Evolutionary conservation across 768 basidiomycete species (phyloP).

Genomic region (Holtermanniella nyarrowii): DNA sequence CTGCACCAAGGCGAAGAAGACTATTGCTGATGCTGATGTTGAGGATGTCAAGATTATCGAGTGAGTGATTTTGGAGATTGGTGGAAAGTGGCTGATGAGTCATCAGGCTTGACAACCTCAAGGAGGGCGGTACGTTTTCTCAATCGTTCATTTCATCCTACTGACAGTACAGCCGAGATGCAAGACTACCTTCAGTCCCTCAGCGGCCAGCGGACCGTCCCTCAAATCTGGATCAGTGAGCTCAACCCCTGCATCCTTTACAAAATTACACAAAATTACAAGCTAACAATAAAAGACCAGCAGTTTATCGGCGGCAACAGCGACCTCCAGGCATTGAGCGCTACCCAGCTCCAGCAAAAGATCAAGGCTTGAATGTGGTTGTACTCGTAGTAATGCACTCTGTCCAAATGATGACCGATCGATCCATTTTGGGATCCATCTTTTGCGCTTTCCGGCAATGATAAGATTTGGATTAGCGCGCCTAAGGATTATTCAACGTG

Average conservation of each 20-base stretch:
- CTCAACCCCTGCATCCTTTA: background rate
- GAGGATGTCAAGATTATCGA: conserved; percentile 19
- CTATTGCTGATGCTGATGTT: conserved; percentile 18
- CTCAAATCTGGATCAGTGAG: conserved; percentile 35
- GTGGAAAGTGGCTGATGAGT: background rate
- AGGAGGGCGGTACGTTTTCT: conserved; percentile 29
- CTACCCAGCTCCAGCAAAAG: background rate
- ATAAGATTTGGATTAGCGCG: no score
- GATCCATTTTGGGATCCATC: no score
- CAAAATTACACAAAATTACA: background rate
- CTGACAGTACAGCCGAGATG: conserved; percentile 23
- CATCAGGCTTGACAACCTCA: conserved; percentile 30
- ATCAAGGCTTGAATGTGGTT: background rate
- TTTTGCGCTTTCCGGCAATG: no score
- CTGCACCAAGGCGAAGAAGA: conserved; percentile 27
- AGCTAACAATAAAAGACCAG: conserved; percentile 5
- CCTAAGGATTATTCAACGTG: no score
- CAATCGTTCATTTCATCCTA: background rate
- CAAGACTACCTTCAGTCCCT: conserved; percentile 33
- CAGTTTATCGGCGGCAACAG: conserved; percentile 40
- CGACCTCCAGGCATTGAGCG: conserved; percentile 18
- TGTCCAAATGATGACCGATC: no score
- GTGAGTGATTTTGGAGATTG: conserved; percentile 15
- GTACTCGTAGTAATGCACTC: no score
- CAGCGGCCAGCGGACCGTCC: conserved; percentile 38